Base-by-base conservation (phyloP, 2,329 filamentous ascomycete species). In the Colletotrichum sansevieriae region DNA sequence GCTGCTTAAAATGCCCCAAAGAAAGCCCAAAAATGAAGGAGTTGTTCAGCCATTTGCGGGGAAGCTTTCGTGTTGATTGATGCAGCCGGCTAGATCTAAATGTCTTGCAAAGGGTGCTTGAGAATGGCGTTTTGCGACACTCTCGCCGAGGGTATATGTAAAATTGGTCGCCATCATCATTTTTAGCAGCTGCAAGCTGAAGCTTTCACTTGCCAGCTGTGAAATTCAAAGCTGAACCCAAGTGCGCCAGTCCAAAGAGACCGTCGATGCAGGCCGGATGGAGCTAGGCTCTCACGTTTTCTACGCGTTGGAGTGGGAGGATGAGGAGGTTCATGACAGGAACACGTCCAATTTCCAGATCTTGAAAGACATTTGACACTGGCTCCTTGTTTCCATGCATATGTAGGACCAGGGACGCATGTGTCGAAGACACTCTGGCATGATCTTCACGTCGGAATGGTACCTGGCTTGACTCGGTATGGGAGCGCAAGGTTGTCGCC, bases 231-330 rank as follows among this genome's bases (percentile, higher is more conserved):
- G 13, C 62, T 60, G 37, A 52, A 13, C 25, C 12, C 29, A 29
- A 20, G 22, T 15, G 51, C 18, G n/a, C 10, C 49, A 33, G 15
- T 39, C 58, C 41, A 63, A 49, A 49, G 33, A 63, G 12, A 41
- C 29, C 15, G 33, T 55, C 33, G 41, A 63, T 11, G 22, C 8
- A 10, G n/a, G 58, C 49, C 63, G 57, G 20, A 63, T 66, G 15
- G 13, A 43, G 47, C 49, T 43, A 43, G 43, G 25, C 4, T 9
- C 8, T 9, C 5, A 3, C 9, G 4, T 25, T 1, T 13, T 47
- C 43, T 37, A 9, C 25, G 60, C 43, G 22, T 22, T 12, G 44
- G 33, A 10, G 13, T 20, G 43, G 18, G n/a, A 11, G 43, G 29
- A 29, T 7, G 29, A 29, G 29, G 8, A 8, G 29, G 7, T 29